These are phyloP conservation scores for Litsea cubeba DNA, from an alignment of 164 flowering plant species.

Conservation along the genomic window DNA sequence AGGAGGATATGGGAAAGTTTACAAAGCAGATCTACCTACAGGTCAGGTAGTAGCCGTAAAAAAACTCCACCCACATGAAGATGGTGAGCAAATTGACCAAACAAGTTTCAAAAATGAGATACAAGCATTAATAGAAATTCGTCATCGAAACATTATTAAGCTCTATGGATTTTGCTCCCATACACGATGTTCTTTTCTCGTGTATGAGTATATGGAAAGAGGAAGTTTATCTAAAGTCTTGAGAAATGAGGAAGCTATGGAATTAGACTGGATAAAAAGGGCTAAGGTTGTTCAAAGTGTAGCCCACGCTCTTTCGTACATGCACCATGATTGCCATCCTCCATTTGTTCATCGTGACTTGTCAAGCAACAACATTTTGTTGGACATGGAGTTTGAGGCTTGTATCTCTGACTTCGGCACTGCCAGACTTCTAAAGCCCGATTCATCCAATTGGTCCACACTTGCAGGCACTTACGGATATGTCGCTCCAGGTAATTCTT, in stretches of 20 bases:
- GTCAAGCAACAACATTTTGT: slow-evolving; percentile 1
- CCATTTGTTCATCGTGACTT: slow-evolving; percentile 5
- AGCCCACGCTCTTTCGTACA: neutral
- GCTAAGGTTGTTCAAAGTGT: neutral
- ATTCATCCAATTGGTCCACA: slow-evolving; percentile 2
- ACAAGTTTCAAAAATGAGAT: slow-evolving; percentile 55
- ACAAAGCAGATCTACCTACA: slow-evolving; percentile 8
- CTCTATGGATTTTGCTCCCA: slow-evolving; percentile 49
- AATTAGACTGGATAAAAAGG: slow-evolving; percentile 1
- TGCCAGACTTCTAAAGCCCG: neutral
- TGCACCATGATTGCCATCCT: slow-evolving; percentile 2
- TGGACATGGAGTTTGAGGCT: neutral
- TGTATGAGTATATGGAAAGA: slow-evolving; percentile 49
- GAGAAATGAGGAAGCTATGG: slow-evolving; percentile 19
- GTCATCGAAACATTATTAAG: slow-evolving; percentile 62
- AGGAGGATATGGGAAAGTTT: slow-evolving; percentile 17
- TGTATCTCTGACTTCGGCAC: slow-evolving; percentile 8
- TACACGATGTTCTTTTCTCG: slow-evolving; percentile 36
- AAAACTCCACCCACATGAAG: slow-evolving; percentile 28
- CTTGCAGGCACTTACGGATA: slow-evolving; percentile 10
- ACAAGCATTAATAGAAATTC: slow-evolving; percentile 33
- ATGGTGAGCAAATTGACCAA: slow-evolving; percentile 11
- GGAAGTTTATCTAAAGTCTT: slow-evolving; percentile 48
- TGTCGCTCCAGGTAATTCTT: slow-evolving; percentile 4
- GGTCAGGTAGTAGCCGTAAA: slow-evolving; percentile 20